Base-by-base conservation (phyloP, 306 rosid genomes). In the Cajanus cajan region DNA sequence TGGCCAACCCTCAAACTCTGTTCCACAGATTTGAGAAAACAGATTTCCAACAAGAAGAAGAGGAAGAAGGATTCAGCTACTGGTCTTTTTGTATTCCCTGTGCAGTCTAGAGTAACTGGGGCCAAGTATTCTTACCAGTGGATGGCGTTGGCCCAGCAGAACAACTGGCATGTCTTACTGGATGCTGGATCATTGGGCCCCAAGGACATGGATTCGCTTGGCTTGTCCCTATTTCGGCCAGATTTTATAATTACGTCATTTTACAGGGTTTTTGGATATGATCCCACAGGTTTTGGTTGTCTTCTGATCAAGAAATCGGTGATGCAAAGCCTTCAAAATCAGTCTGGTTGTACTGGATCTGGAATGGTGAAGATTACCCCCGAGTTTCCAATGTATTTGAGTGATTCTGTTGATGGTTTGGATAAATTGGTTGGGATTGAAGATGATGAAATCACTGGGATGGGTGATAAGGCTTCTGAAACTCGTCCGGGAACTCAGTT, bases 81-180 rank as follows among this genome's bases (percentile, higher is more conserved):
- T 8, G 98, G 98, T 62, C 98, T 94, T 40, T 94, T 94, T 74
- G 98, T 94, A 73, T 94, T 94, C 77, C 98, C 98, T 0, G 98
- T 94, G 69, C 97, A 92, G 89, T 92, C 97, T 67, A 89, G 98
- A 81, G 98, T 94, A 13, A 94, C 97, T 0, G 98, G 98, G 75
- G 90, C 94, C 4, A 94, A 94, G 89, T 94, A 92, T 88, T 94
- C 98, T 0, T 94, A 94, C 80, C 98, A 92, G 77, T 94, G 98
- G 98, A 94, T 94, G 98, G 96, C 98, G n/a, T 75, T 94, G 40
- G 98, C 98, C 0, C 98, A 94, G 71, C 98, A 94, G 85, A 94
- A 94, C 82, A 92, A 94, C 77, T 94, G 98, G 98, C 98, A 94
- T 80, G 98, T 94, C 25, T 87, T 92, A 77, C 93, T 94, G 64